Percentiles rank a stretch among this genome's conserved stretches.
phyloP scores from a whole-genome alignment of 148 eudicot genomes.

The Rhododendron griersonianum region DNA sequence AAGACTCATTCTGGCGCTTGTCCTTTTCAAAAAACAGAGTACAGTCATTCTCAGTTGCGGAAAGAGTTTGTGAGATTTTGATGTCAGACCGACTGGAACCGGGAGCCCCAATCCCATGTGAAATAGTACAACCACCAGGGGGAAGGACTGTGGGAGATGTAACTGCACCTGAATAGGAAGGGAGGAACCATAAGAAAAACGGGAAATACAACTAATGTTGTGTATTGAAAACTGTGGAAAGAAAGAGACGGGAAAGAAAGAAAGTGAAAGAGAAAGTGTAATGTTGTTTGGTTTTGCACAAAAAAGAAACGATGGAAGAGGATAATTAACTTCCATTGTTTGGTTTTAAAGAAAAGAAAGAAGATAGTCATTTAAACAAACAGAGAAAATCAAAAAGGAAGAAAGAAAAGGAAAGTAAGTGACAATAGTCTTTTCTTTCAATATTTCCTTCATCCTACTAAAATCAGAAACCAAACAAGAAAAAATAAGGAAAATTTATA shows the following conservation, averaged over 20 bases:
- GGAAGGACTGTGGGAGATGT: constrained; percentile 78
- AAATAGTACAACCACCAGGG: constrained; percentile 45
- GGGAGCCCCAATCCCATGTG: constrained; percentile 55
- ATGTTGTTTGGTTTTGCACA: neutral
- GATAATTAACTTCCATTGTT: neutral
- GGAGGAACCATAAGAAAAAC: neutral
- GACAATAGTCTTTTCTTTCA: neutral
- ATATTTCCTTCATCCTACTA: neutral
- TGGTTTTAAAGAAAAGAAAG: neutral
- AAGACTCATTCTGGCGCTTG: constrained; percentile 42
- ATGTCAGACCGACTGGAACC: constrained; percentile 55
- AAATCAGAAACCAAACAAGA: neutral
- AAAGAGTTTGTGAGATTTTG: constrained; percentile 37
- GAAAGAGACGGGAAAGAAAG: neutral
- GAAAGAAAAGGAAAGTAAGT: neutral
- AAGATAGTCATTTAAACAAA: neutral
- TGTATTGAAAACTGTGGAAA: neutral
- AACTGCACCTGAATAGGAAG: constrained; percentile 67
- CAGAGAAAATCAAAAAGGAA: neutral
- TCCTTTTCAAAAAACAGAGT: constrained; percentile 54
- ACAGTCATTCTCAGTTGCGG: constrained; percentile 33
- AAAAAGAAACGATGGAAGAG: neutral
- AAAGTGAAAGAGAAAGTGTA: neutral
- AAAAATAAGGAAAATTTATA: neutral
- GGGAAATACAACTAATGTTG: neutral